These are phyloP conservation scores for Russula olivacea DNA, from an alignment of 768 basidiomycete species.

Conservation along the genomic window DNA sequence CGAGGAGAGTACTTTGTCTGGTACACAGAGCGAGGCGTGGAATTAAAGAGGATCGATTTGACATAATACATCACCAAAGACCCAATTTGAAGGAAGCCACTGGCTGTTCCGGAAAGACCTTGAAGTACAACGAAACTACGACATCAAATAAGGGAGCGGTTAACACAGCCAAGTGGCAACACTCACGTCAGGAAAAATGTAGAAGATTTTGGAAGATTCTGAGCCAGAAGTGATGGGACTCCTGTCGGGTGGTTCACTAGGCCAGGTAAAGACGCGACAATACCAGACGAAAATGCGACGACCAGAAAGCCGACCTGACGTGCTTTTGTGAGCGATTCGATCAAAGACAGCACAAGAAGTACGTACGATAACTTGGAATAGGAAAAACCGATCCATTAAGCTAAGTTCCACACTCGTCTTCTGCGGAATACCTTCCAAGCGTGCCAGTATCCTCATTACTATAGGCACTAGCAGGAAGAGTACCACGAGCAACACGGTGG, in stretches of 20 bases:
- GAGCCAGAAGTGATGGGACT: conserved; percentile 65
- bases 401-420: conserved; percentile 78
- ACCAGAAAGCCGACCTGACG: conserved; percentile 87
- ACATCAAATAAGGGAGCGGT: not conserved
- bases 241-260: conserved; percentile 64
- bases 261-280: conserved; percentile 61
- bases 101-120: conserved; percentile 72
- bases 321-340: conserved; percentile 2
- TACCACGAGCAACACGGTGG: conserved; percentile 80
- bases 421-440: conserved; percentile 88
- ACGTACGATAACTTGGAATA: conserved; percentile 86
- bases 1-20: conserved; percentile 71
- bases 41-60: conserved; percentile 80
- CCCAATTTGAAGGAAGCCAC: conserved; percentile 75
- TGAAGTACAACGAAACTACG: conserved; percentile 70
- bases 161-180: not conserved
- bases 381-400: conserved; percentile 87
- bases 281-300: conserved; percentile 78
- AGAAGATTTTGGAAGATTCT: conserved; percentile 73
- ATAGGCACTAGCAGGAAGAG: conserved; percentile 89
- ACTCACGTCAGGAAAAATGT: conserved; percentile 86
- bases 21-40: conserved; percentile 82
- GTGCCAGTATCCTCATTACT: conserved; percentile 69
- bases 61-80: conserved; percentile 81
- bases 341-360: not conserved